Percentiles rank a stretch among this genome's conserved stretches.
phyloP scores from a whole-genome alignment of 305 asterid genomes.

The Solanum hybrid region DNA sequence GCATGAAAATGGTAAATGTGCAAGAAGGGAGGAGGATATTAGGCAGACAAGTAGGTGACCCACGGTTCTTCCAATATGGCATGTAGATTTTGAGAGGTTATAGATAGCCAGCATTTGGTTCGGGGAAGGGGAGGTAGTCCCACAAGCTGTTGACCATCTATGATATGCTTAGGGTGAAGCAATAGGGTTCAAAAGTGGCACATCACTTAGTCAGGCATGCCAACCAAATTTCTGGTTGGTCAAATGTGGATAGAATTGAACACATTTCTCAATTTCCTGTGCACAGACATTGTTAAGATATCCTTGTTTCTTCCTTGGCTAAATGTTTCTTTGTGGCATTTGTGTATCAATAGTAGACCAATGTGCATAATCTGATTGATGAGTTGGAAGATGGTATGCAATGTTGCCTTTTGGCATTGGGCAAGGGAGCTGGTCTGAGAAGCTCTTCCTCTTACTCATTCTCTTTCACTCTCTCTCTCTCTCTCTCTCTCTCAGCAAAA shows the following conservation, averaged over 20 bases:
- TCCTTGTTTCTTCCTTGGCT: not conserved
- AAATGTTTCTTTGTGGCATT: not conserved
- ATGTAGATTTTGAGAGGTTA: not conserved
- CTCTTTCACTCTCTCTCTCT: not conserved
- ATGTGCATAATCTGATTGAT: not conserved
- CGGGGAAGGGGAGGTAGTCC: not conserved
- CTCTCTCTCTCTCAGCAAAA: not conserved
- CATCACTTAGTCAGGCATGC: not conserved
- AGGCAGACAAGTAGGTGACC: not conserved
- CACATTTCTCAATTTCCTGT: not conserved
- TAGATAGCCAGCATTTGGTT: not conserved
- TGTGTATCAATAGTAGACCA: not conserved
- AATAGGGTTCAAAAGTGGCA: not conserved
- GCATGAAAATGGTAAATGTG: not conserved
- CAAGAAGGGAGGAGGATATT: not conserved
- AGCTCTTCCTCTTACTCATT: not conserved
- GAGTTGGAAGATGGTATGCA: not conserved
- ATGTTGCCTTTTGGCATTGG: not conserved
- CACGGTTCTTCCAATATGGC: not conserved
- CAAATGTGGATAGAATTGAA: not conserved
- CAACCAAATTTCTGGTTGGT: conserved; percentile 4
- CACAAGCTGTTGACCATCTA: not conserved
- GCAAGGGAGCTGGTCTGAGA: not conserved
- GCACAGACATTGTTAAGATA: not conserved
- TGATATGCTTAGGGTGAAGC: not conserved